Base-by-base conservation (phyloP, 2,329 filamentous ascomycete species). In the Ophiosphaerella herpotricha region DNA sequence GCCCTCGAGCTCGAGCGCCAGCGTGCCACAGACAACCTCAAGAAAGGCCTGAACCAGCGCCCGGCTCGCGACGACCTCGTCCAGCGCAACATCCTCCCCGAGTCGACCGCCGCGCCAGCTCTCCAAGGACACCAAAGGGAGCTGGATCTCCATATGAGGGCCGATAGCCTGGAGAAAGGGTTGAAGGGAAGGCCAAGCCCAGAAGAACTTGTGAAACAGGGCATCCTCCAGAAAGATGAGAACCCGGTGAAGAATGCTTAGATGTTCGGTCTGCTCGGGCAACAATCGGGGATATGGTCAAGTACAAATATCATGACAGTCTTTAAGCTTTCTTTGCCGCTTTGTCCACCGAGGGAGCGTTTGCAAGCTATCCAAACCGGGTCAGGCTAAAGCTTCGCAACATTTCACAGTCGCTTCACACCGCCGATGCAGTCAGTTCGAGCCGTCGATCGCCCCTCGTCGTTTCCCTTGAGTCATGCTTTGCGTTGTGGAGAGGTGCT, bases 1-100 rank as follows among this genome's bases (percentile, higher is more conserved):
- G 80, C 81, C 43, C 79, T 80, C 38, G 85, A 87, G 58, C 81
- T 89, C 36, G 85, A 86, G 61, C 82, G 85, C 56, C 85, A 87
- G 68, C 78, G 80, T 49, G 80, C 82, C 13, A 80, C 80, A 9
- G 85, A 89, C 67, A 84, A 75, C 57, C 71, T 89, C 56, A 86
- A 85, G 74, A 87, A 85, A 71, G 80, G 83, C 23, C 76, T 89
- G 11, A 80, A 84, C 60, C 80, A 83, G 49, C 75, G 86, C 13
- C 84, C 85, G 4, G 83, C 91, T 18, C 85, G 89, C 49, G 83
- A 90, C 32, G 85, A 90, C 66, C 80, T 97, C 18, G 78, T 96
- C 55, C 88, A 94, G 70, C 88, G 86, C 62, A 96, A 96, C 75
- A 96, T 97, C 71, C 85, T 97, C 23, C 89, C 90, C 23, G 85